Evolutionary conservation across 768 basidiomycete genomes (phyloP), one percentile per base, ranked within the genome.

Genomic region (Russula olivacea): DNA sequence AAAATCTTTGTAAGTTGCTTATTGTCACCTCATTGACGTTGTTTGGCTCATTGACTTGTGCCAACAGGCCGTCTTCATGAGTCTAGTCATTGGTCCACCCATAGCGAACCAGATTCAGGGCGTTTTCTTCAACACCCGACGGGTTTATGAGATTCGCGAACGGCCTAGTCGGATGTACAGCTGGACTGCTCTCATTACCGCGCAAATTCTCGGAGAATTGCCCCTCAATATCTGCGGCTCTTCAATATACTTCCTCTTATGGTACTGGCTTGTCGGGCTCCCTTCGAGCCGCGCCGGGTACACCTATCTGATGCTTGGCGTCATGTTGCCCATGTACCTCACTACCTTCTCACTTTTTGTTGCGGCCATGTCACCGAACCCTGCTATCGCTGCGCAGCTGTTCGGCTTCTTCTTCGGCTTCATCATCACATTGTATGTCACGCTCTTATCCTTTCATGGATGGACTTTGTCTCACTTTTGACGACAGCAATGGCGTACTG

Each of bases 241-340:
- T 0, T 72, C 77, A 10, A 7, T 81, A 21, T 77, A 76, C 70
- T 81, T 78, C 70, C 49, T 76, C 50, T 78, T 77, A 70, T 83
- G 79, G 80, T 82, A 77, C 67, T 81, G 77, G 76, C 73, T 77
- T 9, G 76, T 80, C 55, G 78, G 77, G 4, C 76, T 74, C 65
- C 69, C 71, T 6, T 67, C 71, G 17, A 68, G 72, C 53, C 75
- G 78, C 34, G 77, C 72, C 0, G 78, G 74, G 2, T 80, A 73
- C 69, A 73, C 76, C 12, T 79, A 76, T 68, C 70, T 81, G 19
- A 55, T 76, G 48, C 67, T 73, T 40, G 72, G 72, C 28, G 59
- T 82, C 50, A 59, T 71, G 12, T 78, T 75, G 66, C 78, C 80
- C 47, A 40, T 79, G 14, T 83, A 80, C 70, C 79, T 73, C 68